These are phyloP conservation scores for Kockovaella imperatae DNA, from an alignment of 768 basidiomycete genomes.

Conservation along the genomic window DNA sequence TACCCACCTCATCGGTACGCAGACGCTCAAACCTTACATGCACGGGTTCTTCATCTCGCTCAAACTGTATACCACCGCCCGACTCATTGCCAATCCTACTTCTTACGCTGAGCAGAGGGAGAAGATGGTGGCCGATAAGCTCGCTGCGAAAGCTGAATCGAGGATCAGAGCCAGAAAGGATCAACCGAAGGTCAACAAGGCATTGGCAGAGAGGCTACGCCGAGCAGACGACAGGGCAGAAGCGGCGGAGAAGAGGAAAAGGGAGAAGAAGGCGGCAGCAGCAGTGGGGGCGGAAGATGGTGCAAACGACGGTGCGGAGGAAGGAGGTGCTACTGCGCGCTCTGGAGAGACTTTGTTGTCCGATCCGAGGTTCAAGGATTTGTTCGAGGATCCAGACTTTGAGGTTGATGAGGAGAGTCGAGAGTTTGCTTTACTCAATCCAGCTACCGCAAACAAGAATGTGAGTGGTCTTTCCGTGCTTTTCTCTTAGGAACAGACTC, in stretches of 20 bases:
- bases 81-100: constrained; percentile 91
- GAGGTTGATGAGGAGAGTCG: constrained; percentile 78
- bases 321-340: constrained; percentile 16
- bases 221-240: constrained; percentile 50
- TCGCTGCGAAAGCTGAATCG: constrained; percentile 88
- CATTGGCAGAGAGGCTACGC: constrained; percentile 74
- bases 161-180: constrained; percentile 80
- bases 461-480: constrained; percentile 47
- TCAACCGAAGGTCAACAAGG: constrained; percentile 68
- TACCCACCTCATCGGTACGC: constrained; percentile 88
- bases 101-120: constrained; percentile 92
- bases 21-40: constrained; percentile 97
- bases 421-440: constrained; percentile 89
- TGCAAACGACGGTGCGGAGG: constrained; percentile 30
- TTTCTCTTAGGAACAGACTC: neutral
- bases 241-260: constrained; percentile 51
- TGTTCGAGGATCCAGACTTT: constrained; percentile 88
- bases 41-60: constrained; percentile 97
- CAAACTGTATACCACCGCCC: constrained; percentile 90
- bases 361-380: constrained; percentile 79
- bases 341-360: constrained; percentile 36
- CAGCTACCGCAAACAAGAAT: constrained; percentile 59
- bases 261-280: constrained; percentile 47
- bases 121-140: constrained; percentile 72
- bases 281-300: constrained; percentile 38